phyloP scores from a whole-genome alignment of 2,329 filamentous ascomycete species.

The Fusarium falciforme region DNA sequence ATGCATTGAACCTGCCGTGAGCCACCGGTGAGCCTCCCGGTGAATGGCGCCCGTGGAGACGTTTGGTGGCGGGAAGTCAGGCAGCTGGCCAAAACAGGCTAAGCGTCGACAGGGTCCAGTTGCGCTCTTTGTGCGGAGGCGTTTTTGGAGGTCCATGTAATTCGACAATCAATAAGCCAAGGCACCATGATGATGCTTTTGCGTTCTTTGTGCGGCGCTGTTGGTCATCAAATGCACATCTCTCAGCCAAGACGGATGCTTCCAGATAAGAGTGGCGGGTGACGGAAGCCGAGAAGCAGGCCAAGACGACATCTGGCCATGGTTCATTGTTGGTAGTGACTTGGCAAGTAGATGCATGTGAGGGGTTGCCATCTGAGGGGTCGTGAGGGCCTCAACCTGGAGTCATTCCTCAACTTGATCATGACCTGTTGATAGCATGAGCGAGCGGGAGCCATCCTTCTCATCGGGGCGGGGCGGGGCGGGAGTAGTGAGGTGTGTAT shows the following conservation, averaged over 20 bases:
- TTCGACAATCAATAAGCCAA: not conserved
- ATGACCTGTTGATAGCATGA: not conserved
- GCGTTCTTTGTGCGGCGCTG: not conserved
- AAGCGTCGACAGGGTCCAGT: constrained; percentile 3
- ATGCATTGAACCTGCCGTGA: constrained; percentile 4
- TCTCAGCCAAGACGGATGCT: constrained; percentile 3
- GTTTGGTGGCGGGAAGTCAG: not conserved
- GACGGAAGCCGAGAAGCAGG: not conserved
- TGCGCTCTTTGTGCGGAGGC: constrained; percentile 8
- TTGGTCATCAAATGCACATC: not conserved
- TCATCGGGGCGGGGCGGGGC: not conserved
- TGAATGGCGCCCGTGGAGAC: not conserved
- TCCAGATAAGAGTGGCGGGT: constrained; percentile 6
- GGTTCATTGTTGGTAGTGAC: not conserved
- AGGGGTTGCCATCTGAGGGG: not conserved
- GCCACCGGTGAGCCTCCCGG: not conserved
- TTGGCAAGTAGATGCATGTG: not conserved
- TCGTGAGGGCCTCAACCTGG: not conserved
- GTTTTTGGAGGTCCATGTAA: not conserved
- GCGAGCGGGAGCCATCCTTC: not conserved
- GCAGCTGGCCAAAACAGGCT: constrained; percentile 3
- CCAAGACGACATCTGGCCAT: not conserved
- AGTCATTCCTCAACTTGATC: not conserved
- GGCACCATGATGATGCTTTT: not conserved
- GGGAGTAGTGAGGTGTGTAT: not conserved